Base-by-base conservation (phyloP, 306 rosid species). In the Inga laurina region DNA sequence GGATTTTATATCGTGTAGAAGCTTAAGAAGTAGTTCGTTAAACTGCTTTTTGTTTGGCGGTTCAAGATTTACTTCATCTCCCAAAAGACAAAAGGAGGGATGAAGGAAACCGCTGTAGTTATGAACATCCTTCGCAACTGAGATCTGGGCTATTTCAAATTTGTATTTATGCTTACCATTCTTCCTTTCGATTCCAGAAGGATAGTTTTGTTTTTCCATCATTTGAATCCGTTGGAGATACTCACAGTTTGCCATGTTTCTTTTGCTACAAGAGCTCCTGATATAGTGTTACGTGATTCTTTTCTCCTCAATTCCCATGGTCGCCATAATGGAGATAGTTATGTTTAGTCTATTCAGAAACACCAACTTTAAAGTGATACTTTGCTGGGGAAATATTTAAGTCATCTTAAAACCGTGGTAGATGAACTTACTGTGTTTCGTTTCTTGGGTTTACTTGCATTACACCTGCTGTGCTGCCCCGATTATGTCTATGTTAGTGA, bases 71-170 rank as follows among this genome's bases (percentile, higher is more conserved):
- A 77, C 45, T 76, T 79, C 39, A 66, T 75, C 61, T 78, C 79
- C 35, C 34, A 59, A 34, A 30, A 34, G 49, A 62, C 8, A 76
- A 37, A 57, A 39, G 52, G 5, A 59, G 44, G 57, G 39, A 57
- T 35, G 10, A 52, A 75, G 49, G 44, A 77, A 41, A 71, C 44
- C 30, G 10, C 30, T 61, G 8, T 61, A 27, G n/a, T 22, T 62
- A 39, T 76, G 52, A 19, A 76, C 41, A 77, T 82, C 22, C 51
- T 81, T 74, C 37, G 52, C 37, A 85, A 49, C 59, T 78, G 66
- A 86, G 91, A 88, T 88, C 91, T 86, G 87, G 72, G 57, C 52
- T 78, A 18, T 70, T 81, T 64, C 45, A 62, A 52, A 30, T 52
- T 54, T 69, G 75, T 72, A 41, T 49, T 12, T 73, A 69, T 22